Conservation (phyloP, 2,329 filamentous ascomycete species). For the Nemania sp. region DNA sequence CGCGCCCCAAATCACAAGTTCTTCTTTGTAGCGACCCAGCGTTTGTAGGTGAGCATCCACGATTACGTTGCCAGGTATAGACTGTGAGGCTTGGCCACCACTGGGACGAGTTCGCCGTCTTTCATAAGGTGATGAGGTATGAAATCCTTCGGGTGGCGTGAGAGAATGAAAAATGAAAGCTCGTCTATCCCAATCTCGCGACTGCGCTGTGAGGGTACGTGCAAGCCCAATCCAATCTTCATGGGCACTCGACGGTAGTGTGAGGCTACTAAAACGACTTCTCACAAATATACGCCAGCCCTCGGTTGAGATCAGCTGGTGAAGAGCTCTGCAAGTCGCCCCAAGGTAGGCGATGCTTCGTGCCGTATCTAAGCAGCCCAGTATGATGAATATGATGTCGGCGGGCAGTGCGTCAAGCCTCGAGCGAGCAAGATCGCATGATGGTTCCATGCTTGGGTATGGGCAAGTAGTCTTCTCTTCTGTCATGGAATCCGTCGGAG, state of each 20-base stretch:
- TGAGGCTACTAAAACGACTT: conserved; percentile 48
- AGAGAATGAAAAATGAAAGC: conserved; percentile 46
- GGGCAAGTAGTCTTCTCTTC: not conserved
- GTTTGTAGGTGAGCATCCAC: conserved; percentile 49
- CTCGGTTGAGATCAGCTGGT: conserved; percentile 44
- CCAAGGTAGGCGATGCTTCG: conserved; percentile 50
- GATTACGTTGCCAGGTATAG: conserved; percentile 50
- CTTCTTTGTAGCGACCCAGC: conserved; percentile 40
- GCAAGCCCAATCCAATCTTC: conserved; percentile 42
- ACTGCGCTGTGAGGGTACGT: conserved; percentile 52
- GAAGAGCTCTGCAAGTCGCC: conserved; percentile 44
- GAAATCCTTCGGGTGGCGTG: conserved; percentile 23
- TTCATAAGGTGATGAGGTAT: too few relatives aligned
- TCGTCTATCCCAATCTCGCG: conserved; percentile 57
- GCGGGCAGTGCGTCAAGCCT: conserved; percentile 51
- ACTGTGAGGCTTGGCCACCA: conserved; percentile 34
- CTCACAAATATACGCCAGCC: conserved; percentile 57
- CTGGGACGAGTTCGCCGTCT: conserved; percentile 12
- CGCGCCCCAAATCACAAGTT: conserved; percentile 54
- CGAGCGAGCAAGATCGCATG: conserved; percentile 18
- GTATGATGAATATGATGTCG: conserved; percentile 54
- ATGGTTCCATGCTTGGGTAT: conserved; percentile 16
- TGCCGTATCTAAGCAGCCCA: conserved; percentile 53
- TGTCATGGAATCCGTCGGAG: too few relatives aligned
- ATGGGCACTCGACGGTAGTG: conserved; percentile 34